Evolutionary conservation across 257 asterid genomes (phyloP), one percentile per base, ranked within the genome.

Genomic region (Haberlea rhodopensis): DNA sequence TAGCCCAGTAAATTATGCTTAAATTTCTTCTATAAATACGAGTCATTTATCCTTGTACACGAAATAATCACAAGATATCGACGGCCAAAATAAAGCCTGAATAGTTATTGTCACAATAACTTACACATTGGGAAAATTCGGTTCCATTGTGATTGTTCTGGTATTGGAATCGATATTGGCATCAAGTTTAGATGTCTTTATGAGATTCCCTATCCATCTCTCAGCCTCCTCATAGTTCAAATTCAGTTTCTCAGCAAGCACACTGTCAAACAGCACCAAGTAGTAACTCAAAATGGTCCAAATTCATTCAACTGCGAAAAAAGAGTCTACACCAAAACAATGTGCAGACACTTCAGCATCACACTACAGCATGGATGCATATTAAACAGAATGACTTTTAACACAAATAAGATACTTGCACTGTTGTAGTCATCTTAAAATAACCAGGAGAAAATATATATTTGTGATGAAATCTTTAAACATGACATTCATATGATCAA

Each of bases 171-270:
- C 95, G 1, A 94, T 86, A 82, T 94, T 90, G 1, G 97, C 97
- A 52, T 90, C 99, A 28, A 90, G 95, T 81, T 94, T 94, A 2
- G 97, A 94, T 75, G 97, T 87, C 90, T 90, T 81, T 21, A 94
- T 83, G 45, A 94, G 99, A 77, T 86, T 86, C 71, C 87, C 87
- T 22, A 94, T 82, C 99, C 99, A 94, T 67, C 92, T 82, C 79
- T 90, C 97, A 1, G 97, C 95, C 71, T 94, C 99, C 75, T 94
- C 99, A 21, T 81, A 79, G 55, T 75, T 87, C 80, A 94, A 60
- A 79, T 94, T 94, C 74, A 94, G 84, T 62, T 94, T 94, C 84
- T 90, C 96, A n/a, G 97, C 90, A 0, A 94, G 90, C 43, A 90
- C 96, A 5, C 99, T 94, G 90, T 67, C 43, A 71, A 55, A 23